Evolutionary conservation across 192 early-diverging fungal genomes (phyloP), one percentile per base, ranked within the genome.

Genomic region (Piromyces finnis): DNA sequence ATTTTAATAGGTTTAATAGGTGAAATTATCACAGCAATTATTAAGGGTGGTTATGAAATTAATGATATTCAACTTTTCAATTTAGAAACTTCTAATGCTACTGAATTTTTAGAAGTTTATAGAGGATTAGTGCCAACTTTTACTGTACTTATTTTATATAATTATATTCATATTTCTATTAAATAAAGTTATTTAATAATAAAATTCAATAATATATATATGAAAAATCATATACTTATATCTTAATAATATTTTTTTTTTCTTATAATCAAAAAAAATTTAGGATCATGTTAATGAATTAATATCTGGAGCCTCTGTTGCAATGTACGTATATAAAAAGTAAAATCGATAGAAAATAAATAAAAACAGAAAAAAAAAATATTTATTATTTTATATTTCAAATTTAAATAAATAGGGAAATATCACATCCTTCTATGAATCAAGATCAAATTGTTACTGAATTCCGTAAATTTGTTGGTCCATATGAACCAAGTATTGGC

Each of bases 91-190:
- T 79, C 84, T 18, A 88, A 90, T 79, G 90, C 86, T 28, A 86
- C 89, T 78, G 90, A 91, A 79, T 91, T 91, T 79, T 78, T 91
- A 28, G 89, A 91, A 82, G 84, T 91, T 13, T 91, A 91, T 80
- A 90, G 89, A 79, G 89, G 88, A 2, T 86, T 91, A 36, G 81
- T 90, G 35, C 86, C 88, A 15, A 39, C 37, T 15, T 39, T 39
- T 39, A 39, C 14, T 7, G 37, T 39, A 89, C 90, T 32, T 90
- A 28, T 16, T 77, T 79, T 36, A 79, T 59, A 79, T 79, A 77
- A 26, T 16, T 77, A 79, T 36, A 29, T 78, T 86, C 86, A 81
- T 29, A 80, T 81, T 0, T n/a, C n/a, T n/a, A n/a, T n/a, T n/a
- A n/a, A n/a, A n/a, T n/a, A n/a, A n/a, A n/a, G n/a, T n/a, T n/a